Conservation (phyloP, 129 eudicot genomes). For the Chrysanthemum seticuspe region DNA sequence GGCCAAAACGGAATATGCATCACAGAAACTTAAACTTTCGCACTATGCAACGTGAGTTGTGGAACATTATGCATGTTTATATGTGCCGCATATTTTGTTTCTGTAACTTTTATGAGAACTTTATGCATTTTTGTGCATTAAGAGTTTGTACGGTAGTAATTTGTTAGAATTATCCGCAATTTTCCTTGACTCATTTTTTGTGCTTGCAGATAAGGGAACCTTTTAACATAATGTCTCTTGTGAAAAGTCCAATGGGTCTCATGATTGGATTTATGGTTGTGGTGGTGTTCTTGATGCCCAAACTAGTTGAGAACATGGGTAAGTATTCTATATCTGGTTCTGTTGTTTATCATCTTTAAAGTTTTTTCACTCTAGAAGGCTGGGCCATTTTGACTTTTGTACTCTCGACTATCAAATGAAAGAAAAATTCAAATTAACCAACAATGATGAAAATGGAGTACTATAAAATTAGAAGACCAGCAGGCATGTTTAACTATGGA, state of each 20-base stretch:
- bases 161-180: not conserved
- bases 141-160: constrained; percentile 1
- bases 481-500: not conserved
- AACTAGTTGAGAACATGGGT: constrained; percentile 87
- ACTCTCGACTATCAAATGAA: too few relatives aligned
- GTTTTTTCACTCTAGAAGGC: too few relatives aligned
- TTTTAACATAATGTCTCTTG: constrained; percentile 66
- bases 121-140: not conserved
- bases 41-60: too few relatives aligned
- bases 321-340: constrained; percentile 30
- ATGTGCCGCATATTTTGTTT: too few relatives aligned
- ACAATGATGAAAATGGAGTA: too few relatives aligned
- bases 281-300: constrained; percentile 94
- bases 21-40: too few relatives aligned
- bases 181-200: not conserved
- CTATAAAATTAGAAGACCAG: constrained; percentile 3
- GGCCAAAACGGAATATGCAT: too few relatives aligned
- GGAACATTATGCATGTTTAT: too few relatives aligned
- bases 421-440: too few relatives aligned
- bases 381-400: too few relatives aligned
- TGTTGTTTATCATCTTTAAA: not conserved
- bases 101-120: not conserved
- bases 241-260: constrained; percentile 98
- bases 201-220: constrained; percentile 85
- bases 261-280: constrained; percentile 95